Evolutionary conservation across 1,284 basidiomycete species (phyloP).

Genomic region (Sanghuangporus weigelae): DNA sequence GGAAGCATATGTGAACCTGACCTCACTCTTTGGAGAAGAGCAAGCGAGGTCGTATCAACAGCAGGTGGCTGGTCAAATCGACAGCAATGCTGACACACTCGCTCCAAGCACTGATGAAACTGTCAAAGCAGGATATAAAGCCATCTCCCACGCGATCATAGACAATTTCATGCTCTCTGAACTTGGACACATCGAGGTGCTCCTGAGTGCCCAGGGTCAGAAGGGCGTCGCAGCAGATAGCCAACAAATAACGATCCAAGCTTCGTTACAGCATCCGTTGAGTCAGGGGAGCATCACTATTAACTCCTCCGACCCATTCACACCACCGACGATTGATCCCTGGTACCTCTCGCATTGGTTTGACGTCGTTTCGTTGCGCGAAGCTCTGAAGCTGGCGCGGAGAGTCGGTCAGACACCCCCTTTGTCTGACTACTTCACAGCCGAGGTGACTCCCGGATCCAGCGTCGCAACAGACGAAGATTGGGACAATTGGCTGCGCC

Average conservation of each 20-base stretch:
- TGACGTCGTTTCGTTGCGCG: conserved; percentile 52
- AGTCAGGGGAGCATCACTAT: conserved; percentile 39
- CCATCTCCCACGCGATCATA: conserved; percentile 49
- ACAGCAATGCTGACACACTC: conserved; percentile 33
- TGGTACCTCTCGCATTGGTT: conserved; percentile 48
- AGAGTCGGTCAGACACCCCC: conserved; percentile 37
- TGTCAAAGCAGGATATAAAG: conserved; percentile 58
- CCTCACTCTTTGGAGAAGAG: conserved; percentile 39
- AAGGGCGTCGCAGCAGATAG: conserved; percentile 27
- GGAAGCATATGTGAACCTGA: conserved; percentile 59
- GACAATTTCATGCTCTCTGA: conserved; percentile 37
- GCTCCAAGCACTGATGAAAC: conserved; percentile 42
- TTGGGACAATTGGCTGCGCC: conserved; percentile 42
- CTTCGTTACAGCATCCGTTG: conserved; percentile 63
- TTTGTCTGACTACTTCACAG: conserved; percentile 30
- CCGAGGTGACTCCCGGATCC: conserved; percentile 38
- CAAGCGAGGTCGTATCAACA: conserved; percentile 28
- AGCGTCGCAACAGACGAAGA: conserved; percentile 37
- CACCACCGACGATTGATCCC: conserved; percentile 55
- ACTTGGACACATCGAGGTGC: conserved; percentile 58
- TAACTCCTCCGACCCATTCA: conserved; percentile 49
- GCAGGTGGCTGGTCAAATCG: conserved; percentile 31
- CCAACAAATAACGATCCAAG: conserved; percentile 49
- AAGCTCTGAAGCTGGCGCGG: conserved; percentile 52
- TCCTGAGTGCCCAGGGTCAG: conserved; percentile 49